Percentiles rank a stretch among this genome's conserved stretches.
phyloP scores from a whole-genome alignment of 352 stramenopile species.

The Phytophthora cactorum region DNA sequence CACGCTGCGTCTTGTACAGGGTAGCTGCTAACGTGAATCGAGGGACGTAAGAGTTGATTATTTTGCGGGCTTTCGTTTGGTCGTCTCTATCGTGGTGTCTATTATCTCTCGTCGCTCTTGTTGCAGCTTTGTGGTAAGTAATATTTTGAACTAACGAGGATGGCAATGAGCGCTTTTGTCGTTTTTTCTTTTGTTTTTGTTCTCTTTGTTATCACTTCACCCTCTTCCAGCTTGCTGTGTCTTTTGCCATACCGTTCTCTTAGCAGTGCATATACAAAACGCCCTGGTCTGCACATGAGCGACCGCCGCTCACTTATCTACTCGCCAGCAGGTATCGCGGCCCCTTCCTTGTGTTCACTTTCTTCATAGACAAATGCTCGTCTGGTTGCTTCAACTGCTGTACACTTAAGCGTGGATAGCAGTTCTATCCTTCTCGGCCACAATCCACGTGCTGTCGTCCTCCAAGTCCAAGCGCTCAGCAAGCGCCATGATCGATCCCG shows the following conservation, averaged over 20 bases:
- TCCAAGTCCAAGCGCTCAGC: slow-evolving; percentile 82
- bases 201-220: slow-evolving; percentile 29
- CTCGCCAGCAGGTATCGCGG: slow-evolving; percentile 8
- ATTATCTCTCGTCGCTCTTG: background rate
- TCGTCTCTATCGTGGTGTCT: slow-evolving; percentile 15
- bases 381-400: slow-evolving; percentile 21
- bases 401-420: slow-evolving; percentile 75
- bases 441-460: slow-evolving; percentile 85
- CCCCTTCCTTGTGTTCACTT: no score
- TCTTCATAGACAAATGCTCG: background rate
- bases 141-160: no score
- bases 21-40: slow-evolving; percentile 60
- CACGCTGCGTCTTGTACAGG: slow-evolving; percentile 28
- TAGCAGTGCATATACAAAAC: slow-evolving; percentile 43
- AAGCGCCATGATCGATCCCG: slow-evolving; percentile 86
- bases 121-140: no score
- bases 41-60: slow-evolving; percentile 74
- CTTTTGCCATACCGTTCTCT: slow-evolving; percentile 23
- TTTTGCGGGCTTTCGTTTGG: slow-evolving; percentile 58
- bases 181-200: slow-evolving; percentile 20
- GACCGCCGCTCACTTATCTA: slow-evolving; percentile 3
- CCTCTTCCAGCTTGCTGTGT: slow-evolving; percentile 23
- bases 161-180: no score
- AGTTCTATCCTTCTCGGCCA: slow-evolving; percentile 86
- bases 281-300: slow-evolving; percentile 18